Base-by-base conservation (phyloP, 345 rosid genomes). In the Cochlearia excelsa region DNA sequence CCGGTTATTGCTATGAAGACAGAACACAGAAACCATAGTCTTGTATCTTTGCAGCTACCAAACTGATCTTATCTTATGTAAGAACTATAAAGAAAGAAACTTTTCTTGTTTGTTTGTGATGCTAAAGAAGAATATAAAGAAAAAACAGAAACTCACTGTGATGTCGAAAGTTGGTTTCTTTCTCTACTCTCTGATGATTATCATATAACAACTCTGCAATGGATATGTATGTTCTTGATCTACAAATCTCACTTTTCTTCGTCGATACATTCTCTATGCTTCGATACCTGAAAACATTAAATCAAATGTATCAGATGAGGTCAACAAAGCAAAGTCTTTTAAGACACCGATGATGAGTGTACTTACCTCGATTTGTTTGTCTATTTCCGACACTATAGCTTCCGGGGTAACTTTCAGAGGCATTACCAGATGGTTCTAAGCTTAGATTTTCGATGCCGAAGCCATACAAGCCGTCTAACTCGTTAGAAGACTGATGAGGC, bases 361-460 rank as follows among this genome's bases (percentile, higher is more conserved):
- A 80, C 94, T 1, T 62, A 91, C 98, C 96, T 88, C 96, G 85
- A 81, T 76, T 77, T 53, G 98, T 28, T 73, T 84, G 92, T 77
- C 92, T 81, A 79, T 74, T 81, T 44, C 87, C 72, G 67, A 74
- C 85, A 74, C 61, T 80, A 78, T 88, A 92, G 73, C 76, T 84
- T 68, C 90, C 83, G n/a, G 79, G 71, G 69, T 77, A 92, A 73
- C 78, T 87, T 66, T 81, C 89, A 3, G 96, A 75, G 75, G 65
- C 77, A 70, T 76, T 78, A 38, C 61, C 75, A 46, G 91, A 59
- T 55, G 75, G 84, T 65, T 84, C 97, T 56, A 89, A 73, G 55
- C 43, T n/a, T 39, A 39, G 7, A 39, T 39, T 39, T 10, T 39
- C 84, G 47, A 88, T 78, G 7, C 83, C 88, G 64, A 82, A 88